These are phyloP conservation scores for Candida corydali DNA, from an alignment of 805 yeast species.

Conservation along the genomic window DNA sequence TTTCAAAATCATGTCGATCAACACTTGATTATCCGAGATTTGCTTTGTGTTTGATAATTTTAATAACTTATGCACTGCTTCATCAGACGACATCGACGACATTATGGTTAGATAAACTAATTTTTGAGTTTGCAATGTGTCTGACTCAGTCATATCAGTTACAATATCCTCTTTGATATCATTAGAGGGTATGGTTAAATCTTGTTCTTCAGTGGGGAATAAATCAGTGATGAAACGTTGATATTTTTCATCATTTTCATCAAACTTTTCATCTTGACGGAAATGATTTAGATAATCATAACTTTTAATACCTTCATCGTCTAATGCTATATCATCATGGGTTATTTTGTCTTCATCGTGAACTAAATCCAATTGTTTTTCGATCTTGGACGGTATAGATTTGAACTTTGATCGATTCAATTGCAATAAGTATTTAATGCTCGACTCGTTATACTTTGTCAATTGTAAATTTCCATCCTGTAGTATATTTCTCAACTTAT, in stretches of 20 bases:
- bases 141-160: constrained; percentile 67
- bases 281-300: constrained; percentile 49
- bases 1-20: constrained; percentile 71
- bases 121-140: constrained; percentile 63
- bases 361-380: constrained; percentile 52
- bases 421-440: constrained; percentile 50
- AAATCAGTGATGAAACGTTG: constrained; percentile 39
- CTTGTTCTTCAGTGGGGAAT: constrained; percentile 10
- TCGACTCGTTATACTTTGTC: constrained; percentile 37
- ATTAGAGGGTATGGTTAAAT: constrained; percentile 9
- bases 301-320: constrained; percentile 45
- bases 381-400: constrained; percentile 31
- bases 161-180: too few species aligned
- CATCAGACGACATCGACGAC: constrained; percentile 89
- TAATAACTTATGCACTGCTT: constrained; percentile 82
- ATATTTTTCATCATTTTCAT: constrained; percentile 48
- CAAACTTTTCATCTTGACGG: constrained; percentile 47
- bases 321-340: constrained; percentile 46
- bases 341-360: constrained; percentile 59
- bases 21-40: constrained; percentile 41
- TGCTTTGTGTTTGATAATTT: constrained; percentile 39
- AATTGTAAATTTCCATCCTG: constrained; percentile 30
- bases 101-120: constrained; percentile 76
- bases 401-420: constrained; percentile 42
- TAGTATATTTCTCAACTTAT: constrained; percentile 55